Evolutionary conservation across 306 rosid species (phyloP).

Genomic region (Hylodesmum podocarpum): DNA sequence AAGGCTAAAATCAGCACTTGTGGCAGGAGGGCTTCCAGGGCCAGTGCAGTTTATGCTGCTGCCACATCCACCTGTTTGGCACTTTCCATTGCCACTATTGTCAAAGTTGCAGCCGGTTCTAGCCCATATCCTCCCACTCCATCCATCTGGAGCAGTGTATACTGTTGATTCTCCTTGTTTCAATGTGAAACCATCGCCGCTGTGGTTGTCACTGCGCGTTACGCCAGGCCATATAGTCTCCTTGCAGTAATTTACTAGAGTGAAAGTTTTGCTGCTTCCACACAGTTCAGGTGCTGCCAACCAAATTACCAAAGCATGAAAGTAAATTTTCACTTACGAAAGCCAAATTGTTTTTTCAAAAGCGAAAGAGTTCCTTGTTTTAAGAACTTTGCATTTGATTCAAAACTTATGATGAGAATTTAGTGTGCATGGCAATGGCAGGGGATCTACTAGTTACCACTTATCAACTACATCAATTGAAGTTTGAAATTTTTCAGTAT

Average conservation of each 20-base stretch:
- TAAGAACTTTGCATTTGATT: neutral
- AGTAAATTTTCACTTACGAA: neutral
- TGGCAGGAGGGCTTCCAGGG: conserved; percentile 53
- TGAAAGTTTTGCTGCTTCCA: conserved; percentile 42
- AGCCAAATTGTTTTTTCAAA: neutral
- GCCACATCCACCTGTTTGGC: conserved; percentile 65
- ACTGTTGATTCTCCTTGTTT: conserved; percentile 47
- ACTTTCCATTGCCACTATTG: conserved; percentile 49
- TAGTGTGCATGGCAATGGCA: neutral
- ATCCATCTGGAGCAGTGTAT: conserved; percentile 41
- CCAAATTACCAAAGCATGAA: neutral
- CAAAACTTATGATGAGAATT: neutral
- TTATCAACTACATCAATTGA: neutral
- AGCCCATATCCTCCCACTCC: conserved; percentile 68
- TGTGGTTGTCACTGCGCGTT: conserved; percentile 49
- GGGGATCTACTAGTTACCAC: neutral
- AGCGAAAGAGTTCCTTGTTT: neutral
- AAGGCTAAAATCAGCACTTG: conserved; percentile 58
- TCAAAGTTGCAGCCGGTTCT: conserved; percentile 65
- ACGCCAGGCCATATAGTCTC: conserved; percentile 68
- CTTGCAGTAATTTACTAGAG: conserved; percentile 57
- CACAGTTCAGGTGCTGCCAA: conserved; percentile 33
- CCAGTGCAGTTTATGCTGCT: conserved; percentile 44
- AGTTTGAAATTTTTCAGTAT: neutral
- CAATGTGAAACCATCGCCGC: conserved; percentile 45